phyloP scores from a whole-genome alignment of 192 early-diverging fungal genomes.

The Endogone sp. region DNA sequence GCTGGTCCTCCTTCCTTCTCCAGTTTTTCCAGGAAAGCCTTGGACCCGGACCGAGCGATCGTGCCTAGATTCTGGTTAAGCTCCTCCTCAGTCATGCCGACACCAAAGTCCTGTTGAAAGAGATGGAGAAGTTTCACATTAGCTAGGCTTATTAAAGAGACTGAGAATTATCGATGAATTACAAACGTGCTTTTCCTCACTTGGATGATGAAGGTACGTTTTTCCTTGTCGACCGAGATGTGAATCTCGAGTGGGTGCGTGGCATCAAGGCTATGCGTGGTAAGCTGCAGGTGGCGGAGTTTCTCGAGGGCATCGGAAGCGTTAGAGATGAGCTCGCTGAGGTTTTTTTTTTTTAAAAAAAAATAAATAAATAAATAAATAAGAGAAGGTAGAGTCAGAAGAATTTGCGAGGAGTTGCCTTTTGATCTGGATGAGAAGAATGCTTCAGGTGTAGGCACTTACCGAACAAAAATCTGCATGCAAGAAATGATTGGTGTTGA shows the following conservation, averaged over 20 bases:
- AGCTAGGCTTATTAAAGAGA: too few species aligned
- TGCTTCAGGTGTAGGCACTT: not conserved
- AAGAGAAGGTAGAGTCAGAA: not conserved
- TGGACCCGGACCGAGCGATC: constrained; percentile 82
- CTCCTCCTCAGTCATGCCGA: constrained; percentile 77
- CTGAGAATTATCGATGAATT: too few species aligned
- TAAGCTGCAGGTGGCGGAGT: constrained; percentile 47
- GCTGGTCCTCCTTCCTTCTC: constrained; percentile 32
- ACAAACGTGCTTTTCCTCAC: constrained; percentile 5
- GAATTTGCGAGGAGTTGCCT: not conserved
- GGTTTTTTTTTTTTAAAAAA: not conserved
- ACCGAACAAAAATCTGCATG: not conserved
- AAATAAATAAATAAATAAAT: not conserved
- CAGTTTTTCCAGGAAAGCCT: constrained; percentile 70
- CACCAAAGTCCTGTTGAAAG: constrained; percentile 57
- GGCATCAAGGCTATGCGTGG: constrained; percentile 27
- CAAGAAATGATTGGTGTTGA: not conserved
- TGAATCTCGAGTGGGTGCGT: constrained; percentile 57
- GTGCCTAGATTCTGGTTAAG: constrained; percentile 77
- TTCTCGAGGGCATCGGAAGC: constrained; percentile 65
- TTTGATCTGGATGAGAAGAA: too few species aligned
- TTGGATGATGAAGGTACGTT: constrained; percentile 51
- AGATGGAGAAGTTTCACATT: too few species aligned
- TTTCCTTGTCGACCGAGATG: constrained; percentile 47
- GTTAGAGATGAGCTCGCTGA: constrained; percentile 59